phyloP scores from a whole-genome alignment of 306 rosid genomes.

The Ormosia emarginata region DNA sequence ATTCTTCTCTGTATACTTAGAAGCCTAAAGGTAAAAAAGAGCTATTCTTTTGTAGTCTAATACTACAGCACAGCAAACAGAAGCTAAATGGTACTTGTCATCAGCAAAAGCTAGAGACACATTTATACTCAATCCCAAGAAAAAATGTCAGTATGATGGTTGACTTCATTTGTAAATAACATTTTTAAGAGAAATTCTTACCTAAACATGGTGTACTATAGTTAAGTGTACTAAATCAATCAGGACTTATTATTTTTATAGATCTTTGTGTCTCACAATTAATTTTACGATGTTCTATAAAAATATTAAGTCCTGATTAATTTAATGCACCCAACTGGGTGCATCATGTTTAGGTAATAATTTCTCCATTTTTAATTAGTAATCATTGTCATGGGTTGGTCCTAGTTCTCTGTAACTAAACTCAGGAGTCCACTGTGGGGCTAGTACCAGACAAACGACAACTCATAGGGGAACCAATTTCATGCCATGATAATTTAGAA shows the following conservation, averaged over 20 bases:
- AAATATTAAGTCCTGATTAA: too few species aligned
- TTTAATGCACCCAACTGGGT: too few species aligned
- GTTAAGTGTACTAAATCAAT: too few species aligned
- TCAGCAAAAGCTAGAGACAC: conserved; percentile 17
- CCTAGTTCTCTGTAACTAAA: conserved; percentile 43
- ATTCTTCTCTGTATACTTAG: conserved; percentile 12
- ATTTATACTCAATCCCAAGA: conserved; percentile 31
- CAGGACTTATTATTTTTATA: too few species aligned
- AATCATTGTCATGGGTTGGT: conserved; percentile 41
- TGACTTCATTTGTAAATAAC: conserved; percentile 35
- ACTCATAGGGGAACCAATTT: conserved; percentile 42
- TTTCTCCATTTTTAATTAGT: conserved; percentile 34
- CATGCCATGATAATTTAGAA: conserved; percentile 35
- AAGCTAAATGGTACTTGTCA: conserved; percentile 25
- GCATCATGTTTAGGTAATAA: too few species aligned
- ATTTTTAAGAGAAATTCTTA: too few species aligned
- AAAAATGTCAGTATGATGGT: conserved; percentile 14
- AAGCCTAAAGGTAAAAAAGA: background rate
- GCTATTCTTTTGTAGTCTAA: background rate
- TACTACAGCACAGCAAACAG: conserved; percentile 5
- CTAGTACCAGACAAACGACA: conserved; percentile 46
- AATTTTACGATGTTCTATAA: too few species aligned
- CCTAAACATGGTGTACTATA: too few species aligned
- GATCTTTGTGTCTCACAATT: too few species aligned
- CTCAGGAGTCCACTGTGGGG: conserved; percentile 52